Evolutionary conservation across 2,329 filamentous ascomycete genomes (phyloP).

Genomic region (Ustilaginoidea virens): DNA sequence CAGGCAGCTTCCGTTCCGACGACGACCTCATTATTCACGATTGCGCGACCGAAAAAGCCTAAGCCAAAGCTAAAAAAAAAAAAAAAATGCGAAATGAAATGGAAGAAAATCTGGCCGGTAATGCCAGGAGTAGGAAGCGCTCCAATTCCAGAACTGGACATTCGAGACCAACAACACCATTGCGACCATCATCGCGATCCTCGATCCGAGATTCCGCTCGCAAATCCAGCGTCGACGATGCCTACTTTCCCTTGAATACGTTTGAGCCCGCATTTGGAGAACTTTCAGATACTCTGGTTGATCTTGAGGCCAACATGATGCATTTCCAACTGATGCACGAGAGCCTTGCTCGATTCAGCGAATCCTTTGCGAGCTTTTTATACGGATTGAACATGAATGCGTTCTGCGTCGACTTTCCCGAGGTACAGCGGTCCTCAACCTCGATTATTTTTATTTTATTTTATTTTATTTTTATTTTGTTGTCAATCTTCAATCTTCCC

Average conservation of each 20-base stretch:
- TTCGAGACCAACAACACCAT: conserved; percentile 78
- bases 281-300: conserved; percentile 83
- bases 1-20: no score
- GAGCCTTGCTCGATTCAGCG: conserved; percentile 79
- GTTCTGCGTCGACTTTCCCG: conserved; percentile 94
- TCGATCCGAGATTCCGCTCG: conserved; percentile 69
- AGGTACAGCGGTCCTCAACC: no score
- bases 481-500: no score
- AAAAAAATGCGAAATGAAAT: background rate
- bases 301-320: conserved; percentile 94
- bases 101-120: conserved; percentile 4
- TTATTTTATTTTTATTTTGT: no score
- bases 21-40: no score
- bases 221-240: conserved; percentile 31
- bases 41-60: no score
- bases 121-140: conserved; percentile 17
- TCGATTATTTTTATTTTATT: no score
- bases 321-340: conserved; percentile 96
- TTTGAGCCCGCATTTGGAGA: conserved; percentile 89
- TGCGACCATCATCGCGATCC: conserved; percentile 77
- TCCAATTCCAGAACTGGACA: conserved; percentile 47
- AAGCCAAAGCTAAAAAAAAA: no score
- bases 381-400: conserved; percentile 99
- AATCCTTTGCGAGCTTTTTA: conserved; percentile 89
- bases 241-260: conserved; percentile 56